phyloP scores from a whole-genome alignment of 176 grass and related monocot genomes.

The Avena eriantha region DNA sequence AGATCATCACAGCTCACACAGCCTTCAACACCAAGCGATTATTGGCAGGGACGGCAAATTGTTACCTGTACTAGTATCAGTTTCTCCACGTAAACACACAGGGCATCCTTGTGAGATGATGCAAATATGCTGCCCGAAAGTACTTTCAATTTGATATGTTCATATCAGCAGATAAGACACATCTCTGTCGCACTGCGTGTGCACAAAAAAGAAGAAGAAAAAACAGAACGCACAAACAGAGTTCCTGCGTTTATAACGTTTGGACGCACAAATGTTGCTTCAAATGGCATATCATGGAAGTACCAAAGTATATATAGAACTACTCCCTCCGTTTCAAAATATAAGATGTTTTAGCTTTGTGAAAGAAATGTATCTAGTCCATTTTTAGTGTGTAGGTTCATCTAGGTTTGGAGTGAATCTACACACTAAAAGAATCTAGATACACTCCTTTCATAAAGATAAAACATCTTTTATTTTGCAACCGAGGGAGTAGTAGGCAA shows the following conservation, averaged over 20 bases:
- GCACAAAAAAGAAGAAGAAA: neutral
- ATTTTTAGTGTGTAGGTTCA: too few species aligned
- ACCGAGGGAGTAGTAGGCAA: too few species aligned
- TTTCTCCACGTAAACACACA: neutral
- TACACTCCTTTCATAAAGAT: too few species aligned
- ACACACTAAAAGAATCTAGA: too few species aligned
- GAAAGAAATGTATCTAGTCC: too few species aligned
- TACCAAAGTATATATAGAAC: neutral
- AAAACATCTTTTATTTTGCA: too few species aligned
- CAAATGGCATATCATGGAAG: neutral
- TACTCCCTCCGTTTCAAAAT: too few species aligned
- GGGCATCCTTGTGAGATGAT: constrained; percentile 17
- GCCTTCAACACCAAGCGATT: constrained; percentile 2
- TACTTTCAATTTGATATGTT: neutral
- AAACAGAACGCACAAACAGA: neutral
- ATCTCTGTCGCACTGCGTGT: neutral
- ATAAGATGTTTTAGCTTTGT: too few species aligned
- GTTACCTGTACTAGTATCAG: constrained; percentile 37
- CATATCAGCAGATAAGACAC: too few species aligned
- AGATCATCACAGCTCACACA: constrained; percentile 36
- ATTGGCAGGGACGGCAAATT: constrained; percentile 17
- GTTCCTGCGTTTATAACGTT: too few species aligned
- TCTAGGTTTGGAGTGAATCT: too few species aligned
- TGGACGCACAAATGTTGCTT: neutral
- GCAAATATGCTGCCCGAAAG: neutral